Evolutionary conservation across 2,329 filamentous ascomycete species (phyloP), one percentile per base, ranked within the genome.

Genomic region (Colletotrichum nymphaeae): DNA sequence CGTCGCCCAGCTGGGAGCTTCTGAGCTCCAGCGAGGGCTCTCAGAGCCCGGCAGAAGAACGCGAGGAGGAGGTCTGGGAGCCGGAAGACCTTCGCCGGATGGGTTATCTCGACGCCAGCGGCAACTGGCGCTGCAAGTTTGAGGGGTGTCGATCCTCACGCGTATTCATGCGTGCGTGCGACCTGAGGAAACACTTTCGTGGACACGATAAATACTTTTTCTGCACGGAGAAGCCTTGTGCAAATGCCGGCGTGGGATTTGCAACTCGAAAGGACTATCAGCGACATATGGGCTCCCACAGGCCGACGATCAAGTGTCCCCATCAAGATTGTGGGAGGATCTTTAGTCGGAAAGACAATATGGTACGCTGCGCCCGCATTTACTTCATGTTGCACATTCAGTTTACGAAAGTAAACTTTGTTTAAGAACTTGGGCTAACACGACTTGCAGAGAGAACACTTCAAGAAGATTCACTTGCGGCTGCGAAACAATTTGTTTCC

Each of bases 121-220:
- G 69, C 28, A 72, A 58, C 26, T 68, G 66, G 65, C 69, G 69
- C 16, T 72, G 68, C 30, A 35, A 26, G 14, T 67, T 59, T 32
- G 28, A 53, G 2, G 68, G 68, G 1, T 70, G 68, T 16, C 42
- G 68, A 4, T 70, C 68, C 0, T 49, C 55, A 1, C 9, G 68
- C 16, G 68, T 70, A 2, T 70, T 70, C 28, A 56, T 55, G 30
- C 68, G 68, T 12, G 68, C 68, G 5, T 70, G 68, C 46, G 68
- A 70, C 32, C 30, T 70, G 42, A 37, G 68, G 42, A 70, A 70
- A 26, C 68, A 70, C 14, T 67, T 37, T 56, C 68, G 68, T 6
- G 68, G 68, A 16, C 63, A 70, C 42, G 68, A 67, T 1, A 70
- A 70, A 42, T 67, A 37, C 55, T 70, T 70, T 37, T 70, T 70